Evolutionary conservation across 441 rosid species (phyloP).

Genomic region (Adansonia rubrostipa): DNA sequence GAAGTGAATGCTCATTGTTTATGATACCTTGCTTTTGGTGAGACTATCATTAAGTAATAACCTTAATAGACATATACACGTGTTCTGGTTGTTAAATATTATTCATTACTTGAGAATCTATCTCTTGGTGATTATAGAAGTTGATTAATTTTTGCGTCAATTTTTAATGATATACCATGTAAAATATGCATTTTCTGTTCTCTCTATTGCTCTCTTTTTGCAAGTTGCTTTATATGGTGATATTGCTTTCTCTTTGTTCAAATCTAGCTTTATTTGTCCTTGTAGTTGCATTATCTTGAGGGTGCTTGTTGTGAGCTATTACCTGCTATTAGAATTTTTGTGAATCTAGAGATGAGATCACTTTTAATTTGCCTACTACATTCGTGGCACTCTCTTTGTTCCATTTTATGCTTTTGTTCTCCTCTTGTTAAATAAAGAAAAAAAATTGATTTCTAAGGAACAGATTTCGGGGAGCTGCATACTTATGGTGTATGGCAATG

Average conservation of each 20-base stretch:
- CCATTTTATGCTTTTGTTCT: not conserved
- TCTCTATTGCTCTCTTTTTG: not conserved
- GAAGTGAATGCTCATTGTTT: not conserved
- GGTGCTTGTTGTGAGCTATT: not conserved
- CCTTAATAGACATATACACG: not conserved
- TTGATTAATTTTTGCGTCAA: not conserved
- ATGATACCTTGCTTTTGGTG: not conserved
- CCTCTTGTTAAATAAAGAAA: not conserved
- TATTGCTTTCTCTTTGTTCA: not conserved
- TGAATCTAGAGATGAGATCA: not conserved
- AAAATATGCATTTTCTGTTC: not conserved
- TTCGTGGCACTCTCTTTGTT: not conserved
- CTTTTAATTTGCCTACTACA: not conserved
- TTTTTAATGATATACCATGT: not conserved
- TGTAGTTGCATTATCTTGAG: not conserved
- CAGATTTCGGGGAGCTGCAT: not conserved
- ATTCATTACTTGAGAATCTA: not conserved
- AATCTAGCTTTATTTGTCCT: not conserved
- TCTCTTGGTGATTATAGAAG: constrained; percentile 1
- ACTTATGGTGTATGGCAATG: not conserved
- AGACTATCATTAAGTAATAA: not conserved
- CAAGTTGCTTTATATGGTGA: not conserved
- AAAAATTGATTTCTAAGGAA: not conserved
- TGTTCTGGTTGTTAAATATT: not conserved
- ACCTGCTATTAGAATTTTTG: not conserved